Evolutionary conservation across 225 moss, liverwort and hornwort species (phyloP).

Genomic region (Lunularia cruciata): DNA sequence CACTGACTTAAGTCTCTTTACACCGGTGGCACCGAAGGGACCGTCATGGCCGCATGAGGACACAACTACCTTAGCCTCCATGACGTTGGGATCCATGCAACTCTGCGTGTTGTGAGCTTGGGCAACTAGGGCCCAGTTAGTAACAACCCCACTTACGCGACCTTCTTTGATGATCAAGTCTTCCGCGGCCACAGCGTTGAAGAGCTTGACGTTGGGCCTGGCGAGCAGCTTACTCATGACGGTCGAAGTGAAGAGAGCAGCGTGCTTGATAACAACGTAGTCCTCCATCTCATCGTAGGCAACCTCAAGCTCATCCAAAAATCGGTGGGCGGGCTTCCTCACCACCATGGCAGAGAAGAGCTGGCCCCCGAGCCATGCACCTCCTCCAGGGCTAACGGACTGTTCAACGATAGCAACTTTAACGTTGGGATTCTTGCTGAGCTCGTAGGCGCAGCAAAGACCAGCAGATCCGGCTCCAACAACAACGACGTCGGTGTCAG

Average conservation of each 20-base stretch:
- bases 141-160: conserved; percentile 86
- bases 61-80: conserved; percentile 96
- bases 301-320: conserved; percentile 83
- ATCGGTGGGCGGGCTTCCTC: conserved; percentile 91
- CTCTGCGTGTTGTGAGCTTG: conserved; percentile 87
- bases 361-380: conserved; percentile 93
- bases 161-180: conserved; percentile 79
- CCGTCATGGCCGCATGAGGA: conserved; percentile 96
- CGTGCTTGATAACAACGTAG: conserved; percentile 96
- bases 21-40: conserved; percentile 94
- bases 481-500: conserved; percentile 81
- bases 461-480: conserved; percentile 86
- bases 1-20: conserved; percentile 80
- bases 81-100: conserved; percentile 98
- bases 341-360: conserved; percentile 95
- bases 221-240: conserved; percentile 88
- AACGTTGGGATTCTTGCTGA: conserved; percentile 93
- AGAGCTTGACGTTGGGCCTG: conserved; percentile 86
- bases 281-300: conserved; percentile 86
- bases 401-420: conserved; percentile 93
- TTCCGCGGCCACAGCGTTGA: conserved; percentile 92
- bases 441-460: conserved; percentile 76
- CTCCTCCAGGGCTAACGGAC: conserved; percentile 85
- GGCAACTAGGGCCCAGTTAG: conserved; percentile 92
- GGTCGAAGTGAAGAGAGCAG: conserved; percentile 91